phyloP scores from a whole-genome alignment of 768 basidiomycete genomes.

The Mycena vulgaris region DNA sequence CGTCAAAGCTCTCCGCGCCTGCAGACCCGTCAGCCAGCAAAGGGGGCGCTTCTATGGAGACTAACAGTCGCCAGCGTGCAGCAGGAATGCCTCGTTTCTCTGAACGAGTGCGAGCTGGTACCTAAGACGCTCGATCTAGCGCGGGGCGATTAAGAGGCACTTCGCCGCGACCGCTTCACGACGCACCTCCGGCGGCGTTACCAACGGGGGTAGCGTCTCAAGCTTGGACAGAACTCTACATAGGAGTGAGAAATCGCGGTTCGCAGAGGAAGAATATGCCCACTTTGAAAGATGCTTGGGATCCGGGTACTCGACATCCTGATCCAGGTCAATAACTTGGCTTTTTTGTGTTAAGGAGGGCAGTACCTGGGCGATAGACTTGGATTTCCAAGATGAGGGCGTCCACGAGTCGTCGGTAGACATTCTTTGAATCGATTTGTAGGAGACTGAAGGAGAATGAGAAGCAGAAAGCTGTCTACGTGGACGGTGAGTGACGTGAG shows the following conservation, averaged over 20 bases:
- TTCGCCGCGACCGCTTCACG: slow-evolving; percentile 11
- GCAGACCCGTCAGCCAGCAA: background rate
- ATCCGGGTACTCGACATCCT: slow-evolving; percentile 85
- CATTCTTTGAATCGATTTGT: no score
- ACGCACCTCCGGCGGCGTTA: slow-evolving; percentile 91
- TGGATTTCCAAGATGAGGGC: slow-evolving; percentile 87
- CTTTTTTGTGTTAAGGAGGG: background rate
- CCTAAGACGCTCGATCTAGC: slow-evolving; percentile 87
- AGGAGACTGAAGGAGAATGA: background rate
- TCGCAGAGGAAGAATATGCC: slow-evolving; percentile 34
- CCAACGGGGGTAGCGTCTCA: slow-evolving; percentile 86
- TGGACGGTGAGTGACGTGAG: no score
- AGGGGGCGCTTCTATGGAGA: background rate
- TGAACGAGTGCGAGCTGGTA: slow-evolving; percentile 88
- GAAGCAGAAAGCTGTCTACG: no score
- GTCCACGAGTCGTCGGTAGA: slow-evolving; percentile 64
- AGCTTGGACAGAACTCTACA: slow-evolving; percentile 86
- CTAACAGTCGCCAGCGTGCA: slow-evolving; percentile 95
- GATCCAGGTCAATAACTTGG: background rate
- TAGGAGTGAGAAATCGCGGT: slow-evolving; percentile 17
- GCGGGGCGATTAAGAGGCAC: slow-evolving; percentile 18
- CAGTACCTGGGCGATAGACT: slow-evolving; percentile 81
- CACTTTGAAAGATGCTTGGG: slow-evolving; percentile 71
- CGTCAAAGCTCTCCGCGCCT: slow-evolving; percentile 91
- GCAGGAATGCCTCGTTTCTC: slow-evolving; percentile 89